Evolutionary conservation across 345 rosid species (phyloP), one percentile per base, ranked within the genome.

Genomic region (Chamaenerion angustifolium): DNA sequence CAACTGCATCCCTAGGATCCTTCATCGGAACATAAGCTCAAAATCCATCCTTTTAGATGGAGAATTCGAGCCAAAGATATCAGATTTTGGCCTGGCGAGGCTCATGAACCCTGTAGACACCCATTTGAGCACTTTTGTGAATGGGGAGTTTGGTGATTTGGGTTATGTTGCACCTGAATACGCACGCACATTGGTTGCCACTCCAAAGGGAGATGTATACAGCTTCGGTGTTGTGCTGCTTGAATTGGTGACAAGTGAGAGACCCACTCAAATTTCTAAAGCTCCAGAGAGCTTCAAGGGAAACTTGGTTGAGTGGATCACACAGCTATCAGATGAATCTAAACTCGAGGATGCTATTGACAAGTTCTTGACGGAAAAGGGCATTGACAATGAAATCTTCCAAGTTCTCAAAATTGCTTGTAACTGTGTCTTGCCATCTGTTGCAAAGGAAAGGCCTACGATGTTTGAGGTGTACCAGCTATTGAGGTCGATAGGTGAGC

Each of bases 111-210:
- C 98, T 4, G 60, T 86, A 17, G 96, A 90, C 56, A 90, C 94
- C 0, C 98, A 90, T 71, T 57, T 90, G 63, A 86, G 98, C 68
- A 90, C 98, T 31, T 90, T 90, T 10, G 96, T 90, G 60, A 90
- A 90, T 71, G 98, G 98, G 18, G 96, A 90, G 50, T 90, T 86
- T 47, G 98, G 98, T 40, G 98, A 90, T 69, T 64, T 86, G 51
- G 96, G 96, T 59, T 90, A 90, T 57, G 95, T 81, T 54, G 95
- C 95, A 54, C 98, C 98, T 0, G 95, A 90, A 66, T 86, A 90
- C 17, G 17, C 80, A 7, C 77, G 92, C 62, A 90, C 98, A 17
- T 76, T 90, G 43, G 67, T 80, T 31, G 98, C 98, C 31, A 86
- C 98, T 27, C 89, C 96, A 0, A 90, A 86, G 62, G 98, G 98